Percentiles rank a stretch among this genome's conserved stretches.
Conservation (phyloP, 2,329 filamentous ascomycete genomes). For the Trichoderma endophyticum region DNA sequence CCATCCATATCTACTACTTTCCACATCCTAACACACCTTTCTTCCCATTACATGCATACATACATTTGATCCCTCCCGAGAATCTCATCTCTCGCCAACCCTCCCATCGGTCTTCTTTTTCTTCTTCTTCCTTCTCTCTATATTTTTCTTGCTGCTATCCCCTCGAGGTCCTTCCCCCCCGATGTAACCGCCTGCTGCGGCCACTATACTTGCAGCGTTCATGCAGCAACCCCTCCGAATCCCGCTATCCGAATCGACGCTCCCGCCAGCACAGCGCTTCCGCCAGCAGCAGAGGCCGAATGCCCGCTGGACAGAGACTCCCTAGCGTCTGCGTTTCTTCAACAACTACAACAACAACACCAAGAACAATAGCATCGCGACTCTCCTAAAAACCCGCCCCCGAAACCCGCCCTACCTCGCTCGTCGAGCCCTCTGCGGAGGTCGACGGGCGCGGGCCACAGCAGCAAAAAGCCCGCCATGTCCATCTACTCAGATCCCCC, state of each 20-base stretch:
- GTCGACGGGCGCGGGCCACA: conserved; percentile 54
- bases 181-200: conserved; percentile 12
- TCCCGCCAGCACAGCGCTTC: conserved; percentile 15
- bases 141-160: not conserved
- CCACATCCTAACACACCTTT: not conserved
- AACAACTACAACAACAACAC: not conserved
- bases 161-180: not conserved
- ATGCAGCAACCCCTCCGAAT: conserved; percentile 21
- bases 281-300: conserved; percentile 10
- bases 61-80: not conserved
- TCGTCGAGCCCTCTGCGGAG: conserved; percentile 59
- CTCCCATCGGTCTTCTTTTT: not conserved
- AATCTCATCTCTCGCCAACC: not conserved
- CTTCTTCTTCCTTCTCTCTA: not conserved
- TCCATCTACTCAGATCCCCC: conserved; percentile 56
- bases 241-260: conserved; percentile 6
- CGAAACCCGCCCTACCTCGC: conserved; percentile 34
- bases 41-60: not conserved
- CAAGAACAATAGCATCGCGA: not conserved
- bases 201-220: conserved; percentile 12
- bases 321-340: conserved; percentile 1
- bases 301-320: conserved; percentile 10
- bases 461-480: conserved; percentile 43
- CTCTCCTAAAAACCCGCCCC: not conserved
- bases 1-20: not conserved